Evolutionary conservation across 2,329 filamentous ascomycete genomes (phyloP).

Genomic region (Diaporthe longicolla): DNA sequence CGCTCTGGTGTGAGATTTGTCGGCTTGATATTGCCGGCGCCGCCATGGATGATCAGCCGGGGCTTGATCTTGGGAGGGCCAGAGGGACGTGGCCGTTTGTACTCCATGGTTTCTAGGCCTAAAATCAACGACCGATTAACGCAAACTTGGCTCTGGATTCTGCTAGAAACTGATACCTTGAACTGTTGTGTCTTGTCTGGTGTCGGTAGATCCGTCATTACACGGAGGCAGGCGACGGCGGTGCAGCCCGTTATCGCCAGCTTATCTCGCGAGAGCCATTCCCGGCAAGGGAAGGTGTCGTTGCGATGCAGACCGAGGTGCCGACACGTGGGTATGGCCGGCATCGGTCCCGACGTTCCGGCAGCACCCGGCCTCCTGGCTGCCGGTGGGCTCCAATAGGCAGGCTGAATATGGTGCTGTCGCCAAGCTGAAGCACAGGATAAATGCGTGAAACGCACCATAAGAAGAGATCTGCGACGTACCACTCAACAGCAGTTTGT

Average conservation of each 20-base stretch:
- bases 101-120: constrained; percentile 55
- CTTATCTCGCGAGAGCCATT: constrained; percentile 33
- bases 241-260: not conserved
- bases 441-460: constrained; percentile 22
- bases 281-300: not conserved
- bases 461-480: constrained; percentile 34
- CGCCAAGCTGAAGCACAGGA: constrained; percentile 20
- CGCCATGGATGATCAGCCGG: constrained; percentile 79
- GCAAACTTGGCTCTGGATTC: not conserved
- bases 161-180: not conserved
- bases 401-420: not conserved
- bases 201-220: not conserved
- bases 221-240: not conserved
- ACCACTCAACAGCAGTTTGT: not conserved
- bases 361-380: not conserved
- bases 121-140: not conserved
- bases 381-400: not conserved
- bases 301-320: not conserved
- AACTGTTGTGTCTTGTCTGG: not conserved
- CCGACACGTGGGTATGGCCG: not conserved
- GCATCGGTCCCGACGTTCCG: constrained; percentile 13
- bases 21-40: constrained; percentile 78
- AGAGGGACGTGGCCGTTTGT: constrained; percentile 47
- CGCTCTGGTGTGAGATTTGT: constrained; percentile 69
- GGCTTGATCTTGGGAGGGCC: constrained; percentile 57